Base-by-base conservation (phyloP, 2,329 filamentous ascomycete genomes). In the Orbilia oligospora region DNA sequence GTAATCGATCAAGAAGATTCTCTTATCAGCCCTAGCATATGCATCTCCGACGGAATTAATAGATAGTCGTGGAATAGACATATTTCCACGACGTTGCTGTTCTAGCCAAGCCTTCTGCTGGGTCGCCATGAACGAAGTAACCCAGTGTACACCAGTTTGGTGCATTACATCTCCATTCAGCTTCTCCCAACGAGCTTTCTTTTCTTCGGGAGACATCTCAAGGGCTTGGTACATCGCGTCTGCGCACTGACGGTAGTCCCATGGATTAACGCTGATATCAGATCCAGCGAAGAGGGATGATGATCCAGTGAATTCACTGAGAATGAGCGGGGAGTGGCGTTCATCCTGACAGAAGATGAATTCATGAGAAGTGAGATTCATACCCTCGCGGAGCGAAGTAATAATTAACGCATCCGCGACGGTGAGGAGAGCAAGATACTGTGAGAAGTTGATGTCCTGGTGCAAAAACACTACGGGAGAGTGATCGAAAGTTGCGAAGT, bases 351-450 rank as follows among this genome's bases (percentile, higher is more conserved):
- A 97, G 81, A 93, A 93, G 38, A 97, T 89, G 83, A 94, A 98
- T 84, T 98, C 95, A 83, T 98, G 96, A 5, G 92, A 94, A 0
- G 95, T 97, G 71, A 98, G 85, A 83, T 97, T 98, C 96, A 98
- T 98, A 80, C 95, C 95, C 84, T 98, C 95, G 66, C 96, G 93
- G 82, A 98, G 90, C 83, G 93, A 97, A 1, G 95, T 97, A 82
- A 98, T 96, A 89, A 97, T 96, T 63, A 98, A 87, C 1, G 92
- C 92, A 85, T 98, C 94, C 1, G 95, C 96, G 66, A 97, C 91
- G 2, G 93, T 93, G 56, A 97, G 88, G 6, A 98, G 87, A 0
- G 94, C 95, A n/a, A 98, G 88, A 82, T 97, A 98, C 83, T 97
- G 94, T 0, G 92, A 88, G 83, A 97, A 97, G 73, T 93, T 91